Conservation (phyloP, 495 filamentous ascomycete genomes). For the Penicillium goetzii region DNA sequence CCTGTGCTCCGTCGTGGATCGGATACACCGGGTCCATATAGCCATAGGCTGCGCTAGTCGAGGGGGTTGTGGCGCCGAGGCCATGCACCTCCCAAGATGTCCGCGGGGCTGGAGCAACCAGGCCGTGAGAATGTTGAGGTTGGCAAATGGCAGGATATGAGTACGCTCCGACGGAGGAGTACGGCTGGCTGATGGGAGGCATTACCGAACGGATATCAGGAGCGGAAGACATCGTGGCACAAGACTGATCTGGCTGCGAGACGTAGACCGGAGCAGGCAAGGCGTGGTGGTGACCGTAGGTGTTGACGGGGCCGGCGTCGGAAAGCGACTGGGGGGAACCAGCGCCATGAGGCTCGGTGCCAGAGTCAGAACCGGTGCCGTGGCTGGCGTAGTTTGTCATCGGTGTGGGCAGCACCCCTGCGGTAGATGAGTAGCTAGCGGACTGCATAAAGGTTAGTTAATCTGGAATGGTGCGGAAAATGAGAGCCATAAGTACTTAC, state of each 20-base stretch:
- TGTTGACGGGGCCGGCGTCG: constrained; percentile 39
- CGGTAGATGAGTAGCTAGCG: constrained; percentile 56
- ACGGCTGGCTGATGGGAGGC: constrained; percentile 39
- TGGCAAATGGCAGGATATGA: constrained; percentile 45
- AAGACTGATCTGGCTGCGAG: constrained; percentile 29
- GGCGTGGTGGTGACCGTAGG: constrained; percentile 32
- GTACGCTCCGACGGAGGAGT: constrained; percentile 37
- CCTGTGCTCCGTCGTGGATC: constrained; percentile 32
- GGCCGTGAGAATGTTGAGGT: constrained; percentile 31
- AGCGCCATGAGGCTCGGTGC: constrained; percentile 44
- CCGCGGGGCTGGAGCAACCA: constrained; percentile 32
- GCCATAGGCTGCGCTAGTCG: constrained; percentile 35
- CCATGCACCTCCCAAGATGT: constrained; percentile 43
- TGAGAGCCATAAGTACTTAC: constrained; percentile 54
- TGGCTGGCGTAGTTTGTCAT: constrained; percentile 45
- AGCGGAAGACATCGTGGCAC: constrained; percentile 28
- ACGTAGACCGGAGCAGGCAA: constrained; percentile 36
- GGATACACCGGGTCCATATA: constrained; percentile 47
- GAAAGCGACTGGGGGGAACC: constrained; percentile 51
- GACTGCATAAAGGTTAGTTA: constrained; percentile 41
- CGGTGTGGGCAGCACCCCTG: constrained; percentile 46
- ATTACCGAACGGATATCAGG: constrained; percentile 40
- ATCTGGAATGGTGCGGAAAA: neutral
- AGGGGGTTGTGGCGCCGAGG: constrained; percentile 25
- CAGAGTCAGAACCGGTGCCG: constrained; percentile 46